Evolutionary conservation across 2,329 filamentous ascomycete genomes (phyloP), one percentile per base, ranked within the genome.

Genomic region (Endocalyx cinctus): DNA sequence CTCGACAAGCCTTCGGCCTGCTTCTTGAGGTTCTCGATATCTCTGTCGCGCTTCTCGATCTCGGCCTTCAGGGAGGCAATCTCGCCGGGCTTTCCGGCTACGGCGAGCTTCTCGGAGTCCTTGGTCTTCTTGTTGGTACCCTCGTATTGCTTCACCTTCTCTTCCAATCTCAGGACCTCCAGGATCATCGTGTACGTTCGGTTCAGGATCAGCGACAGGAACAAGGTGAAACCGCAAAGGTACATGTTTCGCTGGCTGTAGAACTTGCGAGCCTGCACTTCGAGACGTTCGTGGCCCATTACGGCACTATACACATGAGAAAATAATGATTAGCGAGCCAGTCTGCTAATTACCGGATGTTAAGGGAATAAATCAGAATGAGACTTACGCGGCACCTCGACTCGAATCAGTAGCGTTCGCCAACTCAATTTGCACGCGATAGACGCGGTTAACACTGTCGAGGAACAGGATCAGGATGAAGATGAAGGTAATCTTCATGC

Each of bases 241-340:
- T 98, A 98, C 92, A 98, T 98, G 80, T 98, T 98, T 65, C 92
- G 89, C 72, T 98, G 90, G 42, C 89, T 95, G 77, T 98, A 98
- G 75, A 98, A 98, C 70, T 98, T 98, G 76, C 92, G 88, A 47
- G 92, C 90, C 67, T 98, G 92, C 33, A 97, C 90, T 69, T 98
- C 92, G 77, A 94, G 88, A 46, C 92, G 90, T 62, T 97, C 92
- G 58, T 87, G 83, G 45, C 92, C 90, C 53, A 96, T 79, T 39
- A 89, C 80, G 32, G 81, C 77, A 57, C 55, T 58, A 22, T 36
- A 25, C 41, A 30, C 15, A 8, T 15, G 33, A 30, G n/a, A n/a
- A n/a, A n/a, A n/a, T n/a, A n/a, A n/a, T n/a, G n/a, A n/a, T n/a
- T n/a, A n/a, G n/a, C n/a, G n/a, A n/a, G n/a, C n/a, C n/a, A n/a